phyloP scores from a whole-genome alignment of 1,139 yeast species.

The Sporopachydermia cereana region DNA sequence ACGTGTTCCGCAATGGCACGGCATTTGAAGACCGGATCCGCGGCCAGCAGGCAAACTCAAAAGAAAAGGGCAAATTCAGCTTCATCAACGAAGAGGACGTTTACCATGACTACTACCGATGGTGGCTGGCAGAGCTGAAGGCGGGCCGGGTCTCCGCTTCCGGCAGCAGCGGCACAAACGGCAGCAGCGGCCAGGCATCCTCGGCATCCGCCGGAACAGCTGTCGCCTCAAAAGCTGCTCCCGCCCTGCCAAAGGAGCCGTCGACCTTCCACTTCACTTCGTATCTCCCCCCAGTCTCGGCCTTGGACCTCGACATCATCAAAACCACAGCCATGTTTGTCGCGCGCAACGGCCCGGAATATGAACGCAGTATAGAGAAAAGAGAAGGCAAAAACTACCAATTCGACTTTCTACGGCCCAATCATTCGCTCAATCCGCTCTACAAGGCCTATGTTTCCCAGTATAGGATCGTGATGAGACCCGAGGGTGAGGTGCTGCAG shows the following conservation, averaged over 20 bases:
- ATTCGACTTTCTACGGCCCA: constrained; percentile 53
- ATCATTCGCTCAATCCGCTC: constrained; percentile 51
- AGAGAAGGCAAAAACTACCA: constrained; percentile 36
- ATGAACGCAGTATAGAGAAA: constrained; percentile 30
- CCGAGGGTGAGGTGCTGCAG: constrained; percentile 15
- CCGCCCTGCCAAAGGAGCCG: constrained; percentile 21
- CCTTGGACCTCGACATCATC: constrained; percentile 55
- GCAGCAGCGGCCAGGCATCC: constrained; percentile 1
- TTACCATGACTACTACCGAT: constrained; percentile 45
- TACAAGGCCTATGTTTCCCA: constrained; percentile 44
- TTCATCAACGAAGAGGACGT: constrained; percentile 47
- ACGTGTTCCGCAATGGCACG: constrained; percentile 57
- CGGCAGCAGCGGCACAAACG: constrained; percentile 9
- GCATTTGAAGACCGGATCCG: constrained; percentile 51
- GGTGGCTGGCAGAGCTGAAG: constrained; percentile 23
- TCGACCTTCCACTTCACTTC: constrained; percentile 35
- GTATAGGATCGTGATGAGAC: constrained; percentile 34
- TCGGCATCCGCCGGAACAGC: constrained; percentile 9
- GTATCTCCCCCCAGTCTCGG: constrained; percentile 43
- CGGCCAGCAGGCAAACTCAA: constrained; percentile 28
- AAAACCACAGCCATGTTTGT: constrained; percentile 63
- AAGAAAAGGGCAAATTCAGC: constrained; percentile 40
- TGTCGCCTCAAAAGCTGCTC: constrained; percentile 8
- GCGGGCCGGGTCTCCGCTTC: constrained; percentile 15
- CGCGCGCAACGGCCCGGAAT: constrained; percentile 41